Conservation (phyloP, 345 rosid genomes). For the Rubroshorea leprosula region DNA sequence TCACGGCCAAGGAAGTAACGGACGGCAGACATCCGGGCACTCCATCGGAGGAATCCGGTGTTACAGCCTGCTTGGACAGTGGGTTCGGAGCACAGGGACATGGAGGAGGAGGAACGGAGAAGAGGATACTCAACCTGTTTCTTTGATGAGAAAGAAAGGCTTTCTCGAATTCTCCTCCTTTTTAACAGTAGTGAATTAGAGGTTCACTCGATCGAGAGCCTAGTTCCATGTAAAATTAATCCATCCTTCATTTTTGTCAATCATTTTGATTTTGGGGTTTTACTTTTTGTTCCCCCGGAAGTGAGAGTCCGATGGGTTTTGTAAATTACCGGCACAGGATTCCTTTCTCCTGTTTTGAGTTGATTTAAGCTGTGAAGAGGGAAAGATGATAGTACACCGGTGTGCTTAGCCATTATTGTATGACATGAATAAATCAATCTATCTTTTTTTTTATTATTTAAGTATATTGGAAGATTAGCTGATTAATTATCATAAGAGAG, state of each 20-base stretch:
- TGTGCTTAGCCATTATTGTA: not conserved
- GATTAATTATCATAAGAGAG: no score
- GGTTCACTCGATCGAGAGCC: conserved; percentile 6
- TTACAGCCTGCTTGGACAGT: conserved; percentile 61
- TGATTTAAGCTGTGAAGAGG: conserved; percentile 20
- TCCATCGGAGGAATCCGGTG: conserved; percentile 65
- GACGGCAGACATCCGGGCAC: conserved; percentile 43
- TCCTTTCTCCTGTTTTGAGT: conserved; percentile 28
- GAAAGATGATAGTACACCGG: conserved; percentile 50
- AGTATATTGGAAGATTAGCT: no score
- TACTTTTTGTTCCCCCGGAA: not conserved
- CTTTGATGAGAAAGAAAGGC: conserved; percentile 23
- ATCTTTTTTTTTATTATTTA: no score
- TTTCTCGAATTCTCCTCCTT: not conserved
- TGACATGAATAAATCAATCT: not conserved
- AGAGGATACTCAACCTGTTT: conserved; percentile 42
- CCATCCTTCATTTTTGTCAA: not conserved
- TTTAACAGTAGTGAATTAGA: conserved; percentile 16
- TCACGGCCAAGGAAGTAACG: conserved; percentile 17
- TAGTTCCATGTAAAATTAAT: conserved; percentile 8
- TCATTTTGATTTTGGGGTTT: not conserved
- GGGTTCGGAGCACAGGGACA: conserved; percentile 23
- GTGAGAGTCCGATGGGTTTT: not conserved
- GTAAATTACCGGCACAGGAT: conserved; percentile 39
- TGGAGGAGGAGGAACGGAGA: conserved; percentile 24